These are phyloP conservation scores for Vigna reflexopilosa DNA, from an alignment of 306 rosid species.

Conservation along the genomic window DNA sequence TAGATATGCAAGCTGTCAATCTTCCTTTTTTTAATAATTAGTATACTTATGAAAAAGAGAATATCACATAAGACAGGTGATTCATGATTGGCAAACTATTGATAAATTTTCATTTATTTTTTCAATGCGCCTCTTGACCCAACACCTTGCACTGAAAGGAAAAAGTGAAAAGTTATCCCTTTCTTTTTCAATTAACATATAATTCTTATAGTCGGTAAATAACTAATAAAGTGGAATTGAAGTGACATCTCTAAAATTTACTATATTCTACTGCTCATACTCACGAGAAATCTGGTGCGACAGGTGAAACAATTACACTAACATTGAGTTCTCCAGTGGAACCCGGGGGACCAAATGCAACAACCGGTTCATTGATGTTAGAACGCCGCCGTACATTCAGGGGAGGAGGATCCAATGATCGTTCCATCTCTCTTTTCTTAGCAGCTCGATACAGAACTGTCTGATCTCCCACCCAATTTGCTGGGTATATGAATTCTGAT, in stretches of 20 bases:
- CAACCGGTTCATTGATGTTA: conserved; percentile 69
- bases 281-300: conserved; percentile 84
- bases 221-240: conserved; percentile 5
- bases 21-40: neutral
- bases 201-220: conserved; percentile 3
- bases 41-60: neutral
- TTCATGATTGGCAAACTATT: neutral
- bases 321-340: conserved; percentile 91
- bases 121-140: neutral
- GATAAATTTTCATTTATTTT: neutral
- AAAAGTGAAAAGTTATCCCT: conserved; percentile 14
- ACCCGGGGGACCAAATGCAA: conserved; percentile 91
- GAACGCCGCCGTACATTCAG: conserved; percentile 50
- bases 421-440: conserved; percentile 69
- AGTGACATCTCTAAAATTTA: neutral
- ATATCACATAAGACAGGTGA: neutral
- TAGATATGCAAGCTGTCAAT: neutral
- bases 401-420: conserved; percentile 86
- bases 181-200: neutral
- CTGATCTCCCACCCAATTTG: conserved; percentile 93
- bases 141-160: conserved; percentile 16
- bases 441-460: conserved; percentile 78
- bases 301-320: conserved; percentile 81
- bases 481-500: conserved; percentile 88
- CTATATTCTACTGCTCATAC: conserved; percentile 16